Base-by-base conservation (phyloP, 495 filamentous ascomycete genomes). In the Penicillium daleae region DNA sequence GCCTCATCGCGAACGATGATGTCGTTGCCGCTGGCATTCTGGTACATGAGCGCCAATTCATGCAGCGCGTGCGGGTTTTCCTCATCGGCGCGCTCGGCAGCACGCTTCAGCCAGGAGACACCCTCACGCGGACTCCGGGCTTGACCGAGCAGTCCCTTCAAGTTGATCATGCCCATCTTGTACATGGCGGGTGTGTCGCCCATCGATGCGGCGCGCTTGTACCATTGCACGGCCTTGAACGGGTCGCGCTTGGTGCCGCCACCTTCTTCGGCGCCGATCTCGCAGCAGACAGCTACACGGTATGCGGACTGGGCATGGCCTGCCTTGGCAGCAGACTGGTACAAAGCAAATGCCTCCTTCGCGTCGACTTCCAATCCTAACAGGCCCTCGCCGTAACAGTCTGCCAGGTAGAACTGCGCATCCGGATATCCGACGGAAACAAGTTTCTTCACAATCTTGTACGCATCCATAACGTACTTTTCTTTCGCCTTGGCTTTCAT, bases 1-100 rank as follows among this genome's bases (percentile, higher is more conserved):
- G 76, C 71, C 66, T 95, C 90, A 68, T 99, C 93, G 22, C 88
- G 87, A 48, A 92, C 78, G 63, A 97, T 85, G 40, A 86, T 82
- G 57, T 91, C 88, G 66, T 89, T 88, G 19, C 79, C 75, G 65
- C 84, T 77, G 6, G 89, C 84, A 65, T 83, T 83, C 71, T 92
- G 90, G 74, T 97, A 96, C 62, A 99, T 78, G 15, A 96, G 82
- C 0, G 85, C 95, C 65, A 99, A 83, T 72, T 99, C 94, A 71
- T 98, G 95, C 12, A 98, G 82, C 2, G 95, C 95, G 71, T 99
- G 95, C 2, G 96, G 95, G 71, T 99, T 97, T 66, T 96, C 91
- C 26, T 82, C 78, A 66, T 97, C 91, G 1, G 95, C 92, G 32
- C 88, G 85, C 63, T 98, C 93, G 4, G 93, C 93, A 3, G 95